Evolutionary conservation across 208 protist genomes (phyloP).

Genomic region (Leishmania braziliensis): DNA sequence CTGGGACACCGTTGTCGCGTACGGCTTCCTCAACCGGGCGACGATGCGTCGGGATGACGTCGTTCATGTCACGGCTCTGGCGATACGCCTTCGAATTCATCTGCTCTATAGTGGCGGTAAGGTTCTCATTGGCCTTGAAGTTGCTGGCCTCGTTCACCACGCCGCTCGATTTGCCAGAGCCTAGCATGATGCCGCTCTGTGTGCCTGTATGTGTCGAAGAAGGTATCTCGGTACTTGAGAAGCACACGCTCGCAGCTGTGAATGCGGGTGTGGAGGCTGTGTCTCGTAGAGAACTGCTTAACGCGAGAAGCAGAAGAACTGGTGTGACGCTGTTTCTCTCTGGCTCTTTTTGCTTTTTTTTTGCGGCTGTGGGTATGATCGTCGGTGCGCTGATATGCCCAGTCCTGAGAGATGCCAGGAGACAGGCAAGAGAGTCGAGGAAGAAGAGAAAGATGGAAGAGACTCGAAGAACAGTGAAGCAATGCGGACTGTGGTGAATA

Average conservation of each 20-base stretch:
- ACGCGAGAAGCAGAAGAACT: background rate
- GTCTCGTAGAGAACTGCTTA: background rate
- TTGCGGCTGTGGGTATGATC: background rate
- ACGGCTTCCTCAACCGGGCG: constrained; percentile 35
- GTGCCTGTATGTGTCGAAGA: constrained; percentile 6
- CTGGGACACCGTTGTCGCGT: constrained; percentile 52
- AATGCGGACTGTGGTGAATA: background rate
- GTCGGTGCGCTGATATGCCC: background rate
- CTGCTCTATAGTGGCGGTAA: constrained; percentile 82
- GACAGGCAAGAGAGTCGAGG: background rate
- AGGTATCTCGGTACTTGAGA: background rate
- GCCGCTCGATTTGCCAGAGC: constrained; percentile 84
- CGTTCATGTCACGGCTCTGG: constrained; percentile 62
- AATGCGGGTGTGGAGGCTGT: background rate
- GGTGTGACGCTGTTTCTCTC: background rate
- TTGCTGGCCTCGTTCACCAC: constrained; percentile 91
- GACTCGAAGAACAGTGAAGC: background rate
- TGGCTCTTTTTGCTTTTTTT: background rate
- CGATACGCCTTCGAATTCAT: constrained; percentile 80
- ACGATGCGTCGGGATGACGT: constrained; percentile 87
- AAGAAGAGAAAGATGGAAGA: background rate
- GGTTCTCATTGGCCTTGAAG: constrained; percentile 88
- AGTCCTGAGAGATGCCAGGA: background rate
- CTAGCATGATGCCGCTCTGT: constrained; percentile 62
- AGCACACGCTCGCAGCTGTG: background rate